Evolutionary conservation across 805 yeast species (phyloP), one percentile per base, ranked within the genome.

Genomic region (Cyberlindnera japonica): DNA sequence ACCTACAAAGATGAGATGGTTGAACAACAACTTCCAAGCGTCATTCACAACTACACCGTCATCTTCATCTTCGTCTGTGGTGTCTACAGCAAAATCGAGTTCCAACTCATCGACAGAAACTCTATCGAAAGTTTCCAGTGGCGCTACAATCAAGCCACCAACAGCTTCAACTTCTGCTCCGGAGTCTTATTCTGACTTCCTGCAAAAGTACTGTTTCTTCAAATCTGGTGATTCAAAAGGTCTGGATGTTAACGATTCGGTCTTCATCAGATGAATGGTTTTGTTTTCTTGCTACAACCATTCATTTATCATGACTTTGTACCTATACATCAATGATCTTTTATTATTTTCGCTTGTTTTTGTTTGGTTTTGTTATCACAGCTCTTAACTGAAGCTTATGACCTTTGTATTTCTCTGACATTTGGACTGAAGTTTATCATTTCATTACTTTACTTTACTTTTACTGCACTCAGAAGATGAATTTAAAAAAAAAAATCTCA

Each of bases 121-220:
- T 11, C 17, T 43, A 47, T 30, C 41, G 11, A 33, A 28, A 22
- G 11, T 13, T 29, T 20, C 35, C 33, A 23, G 20, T 27, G 12
- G 26, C 15, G 20, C 34, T 2, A 28, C 30, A 14, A 11, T 22
- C n/a, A 28, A 32, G 24, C 32, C 40, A n/a, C 32, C 32, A 9
- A 3, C 22, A 2, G 19, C 35, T 6, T 16, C 40, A 13, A 19
- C 25, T 19, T 15, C 31, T 27, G 34, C 33, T 5, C 40, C 39
- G 27, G 40, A 47, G 19, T 38, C 50, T 2, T 54, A 54, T 28
- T 40, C 52, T 26, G 54, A 51, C 13, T 53, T 55, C 30, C 45
- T 55, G 44, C 52, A 53, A 29, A 53, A 53, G 40, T 55, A 54
- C 33, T 55, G 60, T 38, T 55, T 52, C 39, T 55, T 45, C 45